These are phyloP conservation scores for Aspergillus chevalieri DNA, from an alignment of 2,329 filamentous ascomycete genomes.

Conservation along the genomic window DNA sequence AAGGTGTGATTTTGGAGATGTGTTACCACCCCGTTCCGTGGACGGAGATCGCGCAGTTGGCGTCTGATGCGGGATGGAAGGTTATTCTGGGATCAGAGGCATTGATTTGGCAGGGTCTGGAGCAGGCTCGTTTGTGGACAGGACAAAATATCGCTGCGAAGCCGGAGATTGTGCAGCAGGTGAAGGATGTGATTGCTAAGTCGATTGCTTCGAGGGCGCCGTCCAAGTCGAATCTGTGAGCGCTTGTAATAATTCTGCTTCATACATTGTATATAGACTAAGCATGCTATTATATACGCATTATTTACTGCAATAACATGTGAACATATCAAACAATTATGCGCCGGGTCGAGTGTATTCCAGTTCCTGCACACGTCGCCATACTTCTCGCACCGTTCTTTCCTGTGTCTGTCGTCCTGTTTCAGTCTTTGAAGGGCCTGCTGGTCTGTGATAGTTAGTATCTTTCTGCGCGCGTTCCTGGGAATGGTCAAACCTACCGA, in stretches of 20 bases:
- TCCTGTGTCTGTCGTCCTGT: slow-evolving; percentile 63
- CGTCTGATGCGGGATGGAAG: slow-evolving; percentile 60
- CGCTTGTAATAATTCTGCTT: slow-evolving; percentile 12
- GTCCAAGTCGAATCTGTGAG: slow-evolving; percentile 22
- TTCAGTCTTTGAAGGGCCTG: slow-evolving; percentile 56
- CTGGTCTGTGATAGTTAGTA: slow-evolving; percentile 46
- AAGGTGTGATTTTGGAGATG: slow-evolving; percentile 72
- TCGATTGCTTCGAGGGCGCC: slow-evolving; percentile 39
- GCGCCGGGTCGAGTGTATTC: slow-evolving; percentile 63
- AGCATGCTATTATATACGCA: slow-evolving; percentile 1
- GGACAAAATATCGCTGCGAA: slow-evolving; percentile 54
- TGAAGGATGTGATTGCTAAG: slow-evolving; percentile 48
- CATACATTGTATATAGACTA: not conserved
- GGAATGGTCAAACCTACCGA: slow-evolving; percentile 37
- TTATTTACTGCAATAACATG: not conserved
- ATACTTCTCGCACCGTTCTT: slow-evolving; percentile 64
- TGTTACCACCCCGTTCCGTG: slow-evolving; percentile 70
- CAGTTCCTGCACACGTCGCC: slow-evolving; percentile 60
- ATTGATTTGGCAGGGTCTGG: slow-evolving; percentile 69
- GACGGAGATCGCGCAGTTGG: slow-evolving; percentile 60
- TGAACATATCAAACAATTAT: slow-evolving; percentile 18
- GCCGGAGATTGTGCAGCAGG: slow-evolving; percentile 49
- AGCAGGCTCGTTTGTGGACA: slow-evolving; percentile 60
- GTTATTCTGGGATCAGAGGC: slow-evolving; percentile 71
- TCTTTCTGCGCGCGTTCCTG: not conserved